A percentile compares a stretch with the other conserved stretches of the same genome.
These are phyloP conservation scores for Podospora australis DNA, from an alignment of 495 filamentous ascomycete genomes.

Conservation along the genomic window DNA sequence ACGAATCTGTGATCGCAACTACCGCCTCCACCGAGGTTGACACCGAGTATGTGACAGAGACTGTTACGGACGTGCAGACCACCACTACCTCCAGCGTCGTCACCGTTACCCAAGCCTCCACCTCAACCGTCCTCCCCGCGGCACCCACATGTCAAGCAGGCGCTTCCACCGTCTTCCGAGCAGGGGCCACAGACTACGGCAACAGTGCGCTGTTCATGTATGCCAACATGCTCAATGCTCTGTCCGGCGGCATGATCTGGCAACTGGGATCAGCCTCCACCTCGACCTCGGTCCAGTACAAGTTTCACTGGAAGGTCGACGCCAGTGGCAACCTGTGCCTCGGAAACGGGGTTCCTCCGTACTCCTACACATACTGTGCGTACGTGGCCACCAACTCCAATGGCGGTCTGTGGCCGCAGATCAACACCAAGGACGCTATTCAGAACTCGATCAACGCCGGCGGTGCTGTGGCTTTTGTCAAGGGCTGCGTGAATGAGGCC, in stretches of 20 bases:
- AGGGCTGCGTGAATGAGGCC: slow-evolving; percentile 8
- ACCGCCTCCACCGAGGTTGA: slow-evolving; percentile 7
- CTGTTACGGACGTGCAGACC: not conserved
- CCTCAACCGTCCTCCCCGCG: not conserved
- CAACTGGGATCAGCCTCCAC: not conserved
- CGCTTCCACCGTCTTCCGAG: slow-evolving; percentile 1
- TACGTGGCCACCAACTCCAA: slow-evolving; percentile 3
- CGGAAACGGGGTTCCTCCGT: slow-evolving; percentile 5
- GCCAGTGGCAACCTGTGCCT: slow-evolving; percentile 2
- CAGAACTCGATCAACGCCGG: not conserved
- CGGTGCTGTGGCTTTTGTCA: not conserved
- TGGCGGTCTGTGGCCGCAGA: not conserved
- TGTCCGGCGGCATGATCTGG: slow-evolving; percentile 2
- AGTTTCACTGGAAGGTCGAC: slow-evolving; percentile 9
- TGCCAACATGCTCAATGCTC: slow-evolving; percentile 6
- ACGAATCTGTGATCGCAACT: slow-evolving; percentile 4
- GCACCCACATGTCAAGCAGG: not conserved
- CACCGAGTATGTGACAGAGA: slow-evolving; percentile 7
- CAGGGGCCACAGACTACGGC: not conserved
- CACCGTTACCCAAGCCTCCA: not conserved
- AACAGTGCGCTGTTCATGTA: not conserved
- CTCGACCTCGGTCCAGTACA: not conserved
- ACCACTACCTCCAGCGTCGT: not conserved
- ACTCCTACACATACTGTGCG: slow-evolving; percentile 6
- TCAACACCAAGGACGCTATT: not conserved